phyloP scores from a whole-genome alignment of 305 asterid species.

The Plantago coronopus region DNA sequence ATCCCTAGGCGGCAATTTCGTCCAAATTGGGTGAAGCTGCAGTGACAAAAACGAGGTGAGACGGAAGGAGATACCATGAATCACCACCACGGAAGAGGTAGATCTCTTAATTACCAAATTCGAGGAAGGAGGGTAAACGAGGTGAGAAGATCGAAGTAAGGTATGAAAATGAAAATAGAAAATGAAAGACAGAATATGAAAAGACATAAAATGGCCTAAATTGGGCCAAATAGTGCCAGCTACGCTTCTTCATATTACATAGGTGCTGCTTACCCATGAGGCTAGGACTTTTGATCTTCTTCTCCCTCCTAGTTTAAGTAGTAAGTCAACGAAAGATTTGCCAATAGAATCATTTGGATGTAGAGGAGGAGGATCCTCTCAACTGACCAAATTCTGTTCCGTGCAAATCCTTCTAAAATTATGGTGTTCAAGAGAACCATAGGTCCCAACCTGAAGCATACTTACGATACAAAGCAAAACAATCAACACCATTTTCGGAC shows the following conservation, averaged over 20 bases:
- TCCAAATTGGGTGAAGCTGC: too few relatives aligned
- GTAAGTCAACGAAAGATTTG: conserved; percentile 74
- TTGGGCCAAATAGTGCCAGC: too few relatives aligned
- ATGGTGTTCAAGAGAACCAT: conserved; percentile 73
- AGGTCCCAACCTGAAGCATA: conserved; percentile 59
- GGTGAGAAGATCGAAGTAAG: too few relatives aligned
- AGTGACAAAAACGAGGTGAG: too few relatives aligned
- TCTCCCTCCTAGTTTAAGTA: conserved; percentile 85
- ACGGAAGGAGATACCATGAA: too few relatives aligned
- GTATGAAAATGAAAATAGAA: too few relatives aligned
- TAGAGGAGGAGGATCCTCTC: conserved; percentile 84
- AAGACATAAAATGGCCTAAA: too few relatives aligned
- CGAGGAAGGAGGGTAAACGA: too few relatives aligned
- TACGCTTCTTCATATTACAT: conserved; percentile 2
- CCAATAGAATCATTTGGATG: conserved; percentile 51
- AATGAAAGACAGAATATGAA: too few relatives aligned
- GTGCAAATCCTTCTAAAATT: conserved; percentile 85
- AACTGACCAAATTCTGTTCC: conserved; percentile 75
- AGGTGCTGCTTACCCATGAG: conserved; percentile 61
- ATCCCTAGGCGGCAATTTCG: too few relatives aligned
- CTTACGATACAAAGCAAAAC: conserved; percentile 12
- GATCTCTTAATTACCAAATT: too few relatives aligned
- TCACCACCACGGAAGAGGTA: too few relatives aligned
- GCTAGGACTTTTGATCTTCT: conserved; percentile 87
- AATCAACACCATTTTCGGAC: conserved; percentile 10